Evolutionary conservation across 495 filamentous ascomycete genomes (phyloP), one percentile per base, ranked within the genome.

Genomic region (Wilcoxina mikolae): DNA sequence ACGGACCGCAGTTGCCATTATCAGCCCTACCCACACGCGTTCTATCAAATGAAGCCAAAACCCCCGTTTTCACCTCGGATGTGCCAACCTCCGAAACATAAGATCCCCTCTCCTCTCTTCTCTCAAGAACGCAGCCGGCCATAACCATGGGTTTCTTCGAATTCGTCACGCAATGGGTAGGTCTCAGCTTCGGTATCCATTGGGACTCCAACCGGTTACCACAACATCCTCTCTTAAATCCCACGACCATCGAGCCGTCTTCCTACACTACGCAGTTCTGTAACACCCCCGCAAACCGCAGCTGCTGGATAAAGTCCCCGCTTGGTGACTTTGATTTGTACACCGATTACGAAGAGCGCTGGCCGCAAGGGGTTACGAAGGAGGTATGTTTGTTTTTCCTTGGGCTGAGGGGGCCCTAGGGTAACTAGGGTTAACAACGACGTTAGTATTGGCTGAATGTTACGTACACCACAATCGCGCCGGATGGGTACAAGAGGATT

Each of bases 401-500:
- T n/a, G n/a, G n/a, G n/a, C n/a, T n/a, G n/a, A n/a, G n/a, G n/a
- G n/a, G n/a, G n/a, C n/a, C n/a, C n/a, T 35, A 54, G 31, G 41
- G 51, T 24, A 26, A 42, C 41, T 25, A 33, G 15, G 17, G 38
- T 3, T 9, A 9, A 18, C 10, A 20, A 9, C n/a, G 10, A 22
- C 17, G 29, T 7, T 26, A 75, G 71, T 75, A 74, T 56, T 72
- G 57, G 41, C 60, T 73, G 41, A 66, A 57, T 4, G 27, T 74
- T 29, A 68, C 57, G 45, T 60, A 43, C 61, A 70, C 58, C 60
- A 74, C 66, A 56, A 11, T 58, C 4, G 73, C 70, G 0, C 77
- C 78, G 2, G 76, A 79, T 63, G 72, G 73, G n/a, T 67, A 77
- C 12, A 69, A 60, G 26, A 69, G 75, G 24, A 69, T 65, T 18